phyloP scores from a whole-genome alignment of 495 filamentous ascomycete genomes.

The Pseudevernia furfuracea region DNA sequence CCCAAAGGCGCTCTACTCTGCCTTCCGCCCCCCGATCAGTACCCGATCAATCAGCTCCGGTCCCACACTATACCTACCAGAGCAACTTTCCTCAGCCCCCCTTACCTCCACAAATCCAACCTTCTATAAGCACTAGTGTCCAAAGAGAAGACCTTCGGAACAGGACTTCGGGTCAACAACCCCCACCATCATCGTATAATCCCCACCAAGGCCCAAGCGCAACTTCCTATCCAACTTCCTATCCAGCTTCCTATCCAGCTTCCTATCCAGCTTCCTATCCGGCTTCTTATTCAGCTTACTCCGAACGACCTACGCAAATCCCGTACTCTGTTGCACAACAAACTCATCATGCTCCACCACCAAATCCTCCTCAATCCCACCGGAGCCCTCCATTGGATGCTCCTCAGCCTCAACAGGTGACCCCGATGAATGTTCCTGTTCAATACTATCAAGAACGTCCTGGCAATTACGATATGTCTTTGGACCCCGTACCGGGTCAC shows the following conservation, averaged over 20 bases:
- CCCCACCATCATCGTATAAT: constrained; percentile 4
- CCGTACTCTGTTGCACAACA: constrained; percentile 9
- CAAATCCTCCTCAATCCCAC: constrained; percentile 10
- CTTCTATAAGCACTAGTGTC: not conserved
- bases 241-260: not conserved
- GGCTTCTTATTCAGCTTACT: not conserved
- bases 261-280: constrained; percentile 1
- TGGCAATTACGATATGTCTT: constrained; percentile 7
- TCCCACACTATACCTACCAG: constrained; percentile 3
- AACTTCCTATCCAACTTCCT: not conserved
- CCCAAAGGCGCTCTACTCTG: constrained; percentile 4
- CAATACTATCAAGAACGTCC: constrained; percentile 16
- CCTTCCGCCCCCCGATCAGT: constrained; percentile 2
- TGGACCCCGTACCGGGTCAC: not conserved
- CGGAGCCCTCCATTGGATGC: not conserved
- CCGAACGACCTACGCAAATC: not conserved
- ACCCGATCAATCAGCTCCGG: not conserved
- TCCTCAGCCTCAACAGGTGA: constrained; percentile 8
- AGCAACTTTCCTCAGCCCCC: not conserved
- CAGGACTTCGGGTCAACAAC: not conserved
- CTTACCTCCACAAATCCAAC: not conserved
- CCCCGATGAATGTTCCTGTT: constrained; percentile 4
- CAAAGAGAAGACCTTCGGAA: constrained; percentile 5
- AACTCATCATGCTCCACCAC: not conserved
- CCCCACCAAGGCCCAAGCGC: not conserved